These are phyloP conservation scores for Cucurbita moschata DNA, from an alignment of 306 rosid species.

Conservation along the genomic window DNA sequence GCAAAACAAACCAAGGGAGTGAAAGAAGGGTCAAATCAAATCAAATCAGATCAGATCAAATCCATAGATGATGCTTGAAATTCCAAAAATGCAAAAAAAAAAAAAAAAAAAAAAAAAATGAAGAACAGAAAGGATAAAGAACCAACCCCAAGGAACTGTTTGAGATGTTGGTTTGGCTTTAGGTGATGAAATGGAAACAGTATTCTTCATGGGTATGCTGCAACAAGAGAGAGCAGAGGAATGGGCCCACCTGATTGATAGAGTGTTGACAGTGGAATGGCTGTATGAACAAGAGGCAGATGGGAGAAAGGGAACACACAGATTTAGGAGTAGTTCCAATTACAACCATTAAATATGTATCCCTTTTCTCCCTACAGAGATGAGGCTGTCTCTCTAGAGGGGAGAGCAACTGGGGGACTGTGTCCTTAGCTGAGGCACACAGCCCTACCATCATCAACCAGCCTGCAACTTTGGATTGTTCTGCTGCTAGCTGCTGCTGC, in stretches of 20 bases:
- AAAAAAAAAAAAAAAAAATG: background rate
- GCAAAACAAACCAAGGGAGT: background rate
- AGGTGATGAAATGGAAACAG: background rate
- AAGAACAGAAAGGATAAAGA: background rate
- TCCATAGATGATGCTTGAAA: too few species aligned
- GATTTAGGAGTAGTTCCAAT: constrained; percentile 59
- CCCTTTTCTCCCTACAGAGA: constrained; percentile 28
- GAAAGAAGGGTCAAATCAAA: background rate
- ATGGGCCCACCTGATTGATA: constrained; percentile 57
- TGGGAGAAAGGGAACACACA: constrained; percentile 57
- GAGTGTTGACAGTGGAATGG: constrained; percentile 32
- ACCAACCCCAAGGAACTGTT: background rate
- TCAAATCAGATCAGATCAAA: too few species aligned
- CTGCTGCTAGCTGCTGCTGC: background rate
- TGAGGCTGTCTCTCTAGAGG: constrained; percentile 30
- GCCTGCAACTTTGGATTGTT: constrained; percentile 6
- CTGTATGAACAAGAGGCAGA: constrained; percentile 71
- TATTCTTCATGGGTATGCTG: constrained; percentile 9
- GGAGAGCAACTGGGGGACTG: constrained; percentile 18
- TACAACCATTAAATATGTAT: constrained; percentile 46
- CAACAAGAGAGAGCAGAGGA: constrained; percentile 16
- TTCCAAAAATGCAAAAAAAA: background rate
- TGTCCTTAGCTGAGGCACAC: constrained; percentile 15
- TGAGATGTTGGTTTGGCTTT: background rate
- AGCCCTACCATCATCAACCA: constrained; percentile 14